phyloP scores from a whole-genome alignment of 2,329 filamentous ascomycete species.

The Hymenoscyphus occultus region DNA sequence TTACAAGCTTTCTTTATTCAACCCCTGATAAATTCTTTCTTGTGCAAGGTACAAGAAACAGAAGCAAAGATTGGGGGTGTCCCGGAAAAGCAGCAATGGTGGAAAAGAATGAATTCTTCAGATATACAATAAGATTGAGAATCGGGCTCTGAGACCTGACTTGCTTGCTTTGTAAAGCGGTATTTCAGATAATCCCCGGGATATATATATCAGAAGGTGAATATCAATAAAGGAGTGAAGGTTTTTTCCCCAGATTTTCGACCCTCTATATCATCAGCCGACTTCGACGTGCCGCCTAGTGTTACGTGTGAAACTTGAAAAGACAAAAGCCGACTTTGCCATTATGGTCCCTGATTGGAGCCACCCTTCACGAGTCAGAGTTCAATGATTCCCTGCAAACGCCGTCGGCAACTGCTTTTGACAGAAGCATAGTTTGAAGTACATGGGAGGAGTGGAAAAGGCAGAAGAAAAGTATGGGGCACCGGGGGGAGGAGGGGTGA shows the following conservation, averaged over 20 bases:
- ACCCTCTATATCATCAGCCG: conserved; percentile 12
- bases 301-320: conserved; percentile 5
- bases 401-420: conserved; percentile 14
- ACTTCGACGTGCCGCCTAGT: conserved; percentile 3
- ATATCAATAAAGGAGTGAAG: not conserved
- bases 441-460: conserved; percentile 18
- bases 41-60: not conserved
- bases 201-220: not conserved
- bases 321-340: conserved; percentile 11
- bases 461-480: conserved; percentile 11
- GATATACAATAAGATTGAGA: not conserved
- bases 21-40: not conserved
- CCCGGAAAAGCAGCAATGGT: not conserved
- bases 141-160: not conserved
- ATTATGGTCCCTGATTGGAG: conserved; percentile 11
- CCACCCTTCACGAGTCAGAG: conserved; percentile 15
- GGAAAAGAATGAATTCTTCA: not conserved
- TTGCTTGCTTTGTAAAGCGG: not conserved
- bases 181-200: not conserved
- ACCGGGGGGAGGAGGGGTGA: not conserved
- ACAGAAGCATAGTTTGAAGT: conserved; percentile 4
- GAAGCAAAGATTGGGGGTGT: not conserved
- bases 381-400: conserved; percentile 11
- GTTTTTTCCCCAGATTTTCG: not conserved
- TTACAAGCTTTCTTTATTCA: not conserved